Evolutionary conservation across 352 stramenopile genomes (phyloP), one percentile per base, ranked within the genome.

Genomic region (Phytophthora melonis): DNA sequence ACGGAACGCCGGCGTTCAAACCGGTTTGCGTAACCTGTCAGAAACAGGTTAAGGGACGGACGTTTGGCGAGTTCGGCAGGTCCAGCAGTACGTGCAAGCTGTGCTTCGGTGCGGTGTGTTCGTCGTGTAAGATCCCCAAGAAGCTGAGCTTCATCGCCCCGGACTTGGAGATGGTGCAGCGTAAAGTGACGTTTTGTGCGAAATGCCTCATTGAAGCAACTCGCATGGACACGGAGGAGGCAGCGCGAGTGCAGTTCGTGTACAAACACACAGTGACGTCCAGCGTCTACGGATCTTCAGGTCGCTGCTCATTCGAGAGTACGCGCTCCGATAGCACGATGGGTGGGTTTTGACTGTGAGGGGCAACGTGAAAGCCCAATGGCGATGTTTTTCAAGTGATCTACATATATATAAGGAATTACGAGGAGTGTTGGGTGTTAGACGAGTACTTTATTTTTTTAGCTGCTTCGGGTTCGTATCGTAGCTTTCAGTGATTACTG

Each of bases 181-280:
- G 58, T 1, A 75, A 74, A 36, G 55, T 79, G 41, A 61, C 50
- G 19, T 82, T 84, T 64, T 84, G 78, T 32, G 49, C 58, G 11
- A 56, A 56, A 39, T 84, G 78, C 57, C 58, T 80, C 39, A 58
- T 63, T n/a, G 25, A 74, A 34, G 77, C 74, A 0, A 77, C 45
- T 0, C 36, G 16, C 5, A 50, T 79, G 43, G 63, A 67, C 49
- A 75, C 70, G 19, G 32, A 63, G 6, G 45, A 77, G 19, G 70
- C 59, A 9, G 70, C 70, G 18, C 65, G 70, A 1, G 36, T 62
- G 25, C 56, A 68, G 49, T 76, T 71, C 49, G 63, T 75, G 6
- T 71, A 71, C 50, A 66, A 66, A 18, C 45, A 53, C n/a, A 53
- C 45, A 25, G 45, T 53, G n/a, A 58, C 60, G 7, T 23, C 60